phyloP scores from a whole-genome alignment of 352 stramenopile species.

The Phytophthora hibernalis region DNA sequence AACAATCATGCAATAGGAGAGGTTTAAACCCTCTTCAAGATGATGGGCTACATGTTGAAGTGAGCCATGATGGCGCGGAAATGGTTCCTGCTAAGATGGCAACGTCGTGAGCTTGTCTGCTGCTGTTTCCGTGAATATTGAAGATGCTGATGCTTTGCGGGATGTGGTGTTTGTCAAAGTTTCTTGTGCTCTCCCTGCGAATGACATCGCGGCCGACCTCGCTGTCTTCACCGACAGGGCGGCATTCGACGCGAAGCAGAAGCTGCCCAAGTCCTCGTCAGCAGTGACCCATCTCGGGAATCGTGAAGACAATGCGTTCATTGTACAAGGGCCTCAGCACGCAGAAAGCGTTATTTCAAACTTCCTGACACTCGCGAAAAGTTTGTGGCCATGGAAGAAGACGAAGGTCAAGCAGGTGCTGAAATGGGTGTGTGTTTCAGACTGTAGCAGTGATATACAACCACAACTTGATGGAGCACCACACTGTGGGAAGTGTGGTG shows the following conservation, averaged over 20 bases:
- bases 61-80: constrained; percentile 14
- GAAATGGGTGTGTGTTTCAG: constrained; percentile 15
- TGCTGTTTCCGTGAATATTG: constrained; percentile 16
- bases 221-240: neutral
- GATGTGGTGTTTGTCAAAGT: constrained; percentile 1
- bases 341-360: constrained; percentile 7
- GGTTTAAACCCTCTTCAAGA: constrained; percentile 8
- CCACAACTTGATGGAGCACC: constrained; percentile 20
- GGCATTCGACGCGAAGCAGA: neutral
- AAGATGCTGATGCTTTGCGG: constrained; percentile 18
- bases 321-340: neutral
- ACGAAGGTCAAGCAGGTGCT: neutral
- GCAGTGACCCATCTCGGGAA: no score
- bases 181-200: no score
- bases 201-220: neutral
- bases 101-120: neutral
- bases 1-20: neutral
- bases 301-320: neutral
- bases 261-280: neutral
- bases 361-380: constrained; percentile 3
- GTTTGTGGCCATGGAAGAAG: constrained; percentile 17
- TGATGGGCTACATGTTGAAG: constrained; percentile 34
- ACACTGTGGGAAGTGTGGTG: constrained; percentile 32
- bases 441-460: constrained; percentile 8
- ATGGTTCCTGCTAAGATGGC: constrained; percentile 21